phyloP scores from a whole-genome alignment of 1,284 basidiomycete genomes.

The Apiotrichum mycotoxinovorans region DNA sequence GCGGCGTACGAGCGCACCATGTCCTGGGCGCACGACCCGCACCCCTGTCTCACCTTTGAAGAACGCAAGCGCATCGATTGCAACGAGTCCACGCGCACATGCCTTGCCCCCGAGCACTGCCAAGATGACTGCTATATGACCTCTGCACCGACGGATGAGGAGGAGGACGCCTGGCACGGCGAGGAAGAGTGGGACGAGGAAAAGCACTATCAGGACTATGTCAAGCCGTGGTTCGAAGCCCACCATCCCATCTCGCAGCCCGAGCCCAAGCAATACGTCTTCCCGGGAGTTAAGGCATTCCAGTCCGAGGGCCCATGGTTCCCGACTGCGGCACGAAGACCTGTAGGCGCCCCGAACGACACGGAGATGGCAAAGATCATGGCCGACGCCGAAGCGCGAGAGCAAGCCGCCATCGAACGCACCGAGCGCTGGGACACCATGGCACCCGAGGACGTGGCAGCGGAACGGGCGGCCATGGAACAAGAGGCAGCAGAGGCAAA shows the following conservation, averaged over 20 bases:
- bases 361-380: too few relatives aligned
- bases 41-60: too few relatives aligned
- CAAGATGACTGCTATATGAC: background rate
- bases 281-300: background rate
- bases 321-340: background rate
- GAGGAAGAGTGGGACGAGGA: background rate
- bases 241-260: slow-evolving; percentile 14
- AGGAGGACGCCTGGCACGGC: too few relatives aligned
- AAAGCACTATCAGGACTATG: too few relatives aligned
- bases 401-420: too few relatives aligned
- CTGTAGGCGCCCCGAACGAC: too few relatives aligned
- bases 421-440: background rate
- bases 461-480: too few relatives aligned
- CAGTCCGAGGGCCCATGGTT: background rate
- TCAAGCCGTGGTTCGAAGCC: slow-evolving; percentile 13
- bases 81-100: slow-evolving; percentile 2
- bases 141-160: too few relatives aligned
- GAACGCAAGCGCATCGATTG: slow-evolving; percentile 6
- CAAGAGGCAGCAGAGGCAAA: too few relatives aligned
- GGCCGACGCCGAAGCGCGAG: too few relatives aligned
- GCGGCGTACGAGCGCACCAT: slow-evolving; percentile 10
- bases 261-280: slow-evolving; percentile 11
- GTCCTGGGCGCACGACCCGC: too few relatives aligned
- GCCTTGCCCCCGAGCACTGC: background rate
- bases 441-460: too few relatives aligned